These are phyloP conservation scores for Nicotiana paniculata DNA, from an alignment of 257 asterid genomes.

Conservation along the genomic window DNA sequence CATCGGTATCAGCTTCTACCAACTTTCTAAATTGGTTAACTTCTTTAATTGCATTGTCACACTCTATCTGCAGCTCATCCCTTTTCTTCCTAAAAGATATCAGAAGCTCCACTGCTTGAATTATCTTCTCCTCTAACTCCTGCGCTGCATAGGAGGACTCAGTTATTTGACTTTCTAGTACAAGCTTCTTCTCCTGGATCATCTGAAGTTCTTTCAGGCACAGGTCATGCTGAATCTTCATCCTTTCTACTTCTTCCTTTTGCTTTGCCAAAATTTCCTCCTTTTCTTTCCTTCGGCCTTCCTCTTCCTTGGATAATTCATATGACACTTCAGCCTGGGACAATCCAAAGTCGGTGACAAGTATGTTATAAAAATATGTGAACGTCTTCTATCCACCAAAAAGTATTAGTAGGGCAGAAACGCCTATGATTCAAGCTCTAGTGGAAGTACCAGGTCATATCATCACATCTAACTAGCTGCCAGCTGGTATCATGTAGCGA, in stretches of 20 bases:
- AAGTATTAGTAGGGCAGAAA: background rate
- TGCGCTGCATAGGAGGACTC: constrained; percentile 50
- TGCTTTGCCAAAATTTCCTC: constrained; percentile 45
- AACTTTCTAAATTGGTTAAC: constrained; percentile 35
- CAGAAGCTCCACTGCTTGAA: constrained; percentile 87
- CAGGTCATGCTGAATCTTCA: constrained; percentile 41
- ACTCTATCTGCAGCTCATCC: constrained; percentile 62
- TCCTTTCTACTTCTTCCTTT: constrained; percentile 46
- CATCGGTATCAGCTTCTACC: constrained; percentile 32
- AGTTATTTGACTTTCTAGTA: constrained; percentile 50
- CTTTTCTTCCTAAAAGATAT: constrained; percentile 59
- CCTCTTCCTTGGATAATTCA: constrained; percentile 43
- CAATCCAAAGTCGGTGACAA: constrained; percentile 13
- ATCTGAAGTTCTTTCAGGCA: constrained; percentile 35
- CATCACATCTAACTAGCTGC: background rate
- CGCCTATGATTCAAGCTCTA: background rate
- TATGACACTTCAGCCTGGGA: constrained; percentile 59
- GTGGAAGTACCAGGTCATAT: background rate
- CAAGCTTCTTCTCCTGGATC: constrained; percentile 45
- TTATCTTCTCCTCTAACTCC: constrained; percentile 78
- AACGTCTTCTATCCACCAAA: background rate
- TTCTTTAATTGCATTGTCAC: constrained; percentile 49
- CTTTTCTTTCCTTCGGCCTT: constrained; percentile 28
- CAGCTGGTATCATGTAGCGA: background rate
- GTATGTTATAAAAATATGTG: background rate